Evolutionary conservation across 371 early-diverging fungal genomes (phyloP), one percentile per base, ranked within the genome.

Genomic region (Syncephalastrum monosporum): DNA sequence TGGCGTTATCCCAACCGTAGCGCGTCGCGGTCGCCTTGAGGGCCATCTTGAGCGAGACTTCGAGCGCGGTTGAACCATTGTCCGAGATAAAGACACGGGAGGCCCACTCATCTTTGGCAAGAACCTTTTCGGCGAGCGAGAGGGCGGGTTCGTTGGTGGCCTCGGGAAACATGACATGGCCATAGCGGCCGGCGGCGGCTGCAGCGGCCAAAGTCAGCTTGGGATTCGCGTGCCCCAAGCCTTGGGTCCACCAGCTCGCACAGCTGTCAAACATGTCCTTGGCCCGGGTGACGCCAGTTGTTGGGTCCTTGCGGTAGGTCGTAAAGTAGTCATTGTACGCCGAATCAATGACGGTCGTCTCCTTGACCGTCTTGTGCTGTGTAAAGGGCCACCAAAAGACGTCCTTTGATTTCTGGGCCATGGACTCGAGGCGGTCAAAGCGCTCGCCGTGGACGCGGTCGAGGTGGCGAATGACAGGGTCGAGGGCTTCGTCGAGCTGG

Each of bases 171-270:
- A 92, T 88, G 55, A 92, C 86, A 60, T 92, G 93, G 25, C 93
- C 93, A 62, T 91, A 92, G 3, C 91, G 82, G 16, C 89, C 90
- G 1, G 90, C 81, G 1, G 91, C 90, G 59, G 84, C 64, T 0
- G 89, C 84, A 1, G 88, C 87, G 3, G 89, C 72, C 29, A 79
- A 60, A 1, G 87, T 79, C 45, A 92, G 68, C 5, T 73, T 60
- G 1, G 82, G 82, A 43, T 86, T 84, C 46, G 82, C 91, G 64
- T 92, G 93, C 3, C 91, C 93, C 16, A 92, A 64, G 13, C 85
- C 86, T 63, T 92, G 90, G 12, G 93, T 92, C 93, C 91, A 92
- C 93, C 93, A 92, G 64, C 84, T 84, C 19, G 90, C 90, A 63
- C 89, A 88, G 5, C 79, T 88, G 61, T 92, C 93, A 75, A 85